Conservation (phyloP, 2,329 filamentous ascomycete species). For the Neonectria magnoliae region DNA sequence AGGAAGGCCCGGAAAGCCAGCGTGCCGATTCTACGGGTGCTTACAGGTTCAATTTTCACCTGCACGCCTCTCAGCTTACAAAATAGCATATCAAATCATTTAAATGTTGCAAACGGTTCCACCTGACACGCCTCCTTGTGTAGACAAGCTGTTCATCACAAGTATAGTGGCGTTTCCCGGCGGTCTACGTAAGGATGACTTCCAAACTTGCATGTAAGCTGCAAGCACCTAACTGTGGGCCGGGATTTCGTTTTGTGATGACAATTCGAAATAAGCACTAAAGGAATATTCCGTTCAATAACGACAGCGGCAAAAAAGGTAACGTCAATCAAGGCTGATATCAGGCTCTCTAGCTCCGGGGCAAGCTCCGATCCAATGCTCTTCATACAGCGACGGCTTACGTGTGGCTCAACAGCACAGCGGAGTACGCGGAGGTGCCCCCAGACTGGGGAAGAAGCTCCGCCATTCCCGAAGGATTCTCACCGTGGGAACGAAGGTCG, state of each 20-base stretch:
- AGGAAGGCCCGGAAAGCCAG: neutral
- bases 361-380: neutral
- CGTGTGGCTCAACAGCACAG: neutral
- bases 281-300: neutral
- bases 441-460: neutral
- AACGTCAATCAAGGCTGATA: neutral
- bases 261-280: neutral
- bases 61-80: conserved; percentile 4
- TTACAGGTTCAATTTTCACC: neutral
- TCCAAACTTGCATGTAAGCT: neutral
- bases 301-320: neutral
- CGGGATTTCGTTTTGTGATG: neutral
- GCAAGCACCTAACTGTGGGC: neutral
- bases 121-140: neutral
- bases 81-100: neutral
- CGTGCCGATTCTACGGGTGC: neutral
- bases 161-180: neutral
- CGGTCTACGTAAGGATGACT: neutral
- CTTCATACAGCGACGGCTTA: neutral
- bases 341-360: neutral
- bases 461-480: neutral
- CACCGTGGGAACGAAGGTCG: neutral
- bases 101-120: neutral
- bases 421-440: neutral
- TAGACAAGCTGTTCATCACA: neutral